Base-by-base conservation (phyloP, 768 basidiomycete genomes). In the Pulveroboletus sp. region DNA sequence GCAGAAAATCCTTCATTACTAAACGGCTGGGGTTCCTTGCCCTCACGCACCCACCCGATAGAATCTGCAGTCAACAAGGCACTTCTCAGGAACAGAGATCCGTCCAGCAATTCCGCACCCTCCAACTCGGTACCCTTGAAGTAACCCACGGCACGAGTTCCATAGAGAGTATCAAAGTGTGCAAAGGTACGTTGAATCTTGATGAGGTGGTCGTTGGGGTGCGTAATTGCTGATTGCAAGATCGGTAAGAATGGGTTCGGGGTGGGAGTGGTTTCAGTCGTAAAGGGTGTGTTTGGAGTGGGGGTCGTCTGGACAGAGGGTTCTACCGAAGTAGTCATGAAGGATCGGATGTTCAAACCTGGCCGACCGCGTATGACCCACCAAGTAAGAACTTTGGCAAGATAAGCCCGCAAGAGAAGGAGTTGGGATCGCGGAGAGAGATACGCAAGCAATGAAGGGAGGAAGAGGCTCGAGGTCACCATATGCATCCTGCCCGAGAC, bases 221-320 rank as follows among this genome's bases (percentile, higher is more conserved):
- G 68, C 0, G 63, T 40, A 31, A 76, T 60, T 10, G 68, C 58
- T 3, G 65, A 64, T 45, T 76, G 68, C 35, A 77, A 57, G 54
- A 76, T 62, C 0, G 67, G 61, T 6, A 73, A 47, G 69, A 76
- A 77, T 0, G 65, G 58, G 44, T 77, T 76, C 4, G 72, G 68
- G 4, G n/a, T 47, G 2, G 55, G 53, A 1, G 46, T 52, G 17
- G 47, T 57, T 31, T 54, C 60, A 3, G 54, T 56, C 10, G 47
- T 54, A 19, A 41, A 6, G 0, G 62, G 41, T 0, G 43, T 37
- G 14, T 32, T 34, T 5, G 52, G 13, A 0, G 39, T 9, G 0
- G 49, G 50, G 0, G 44, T 50, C 2, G 22, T 35, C 2, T 40
- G 22, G 40, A 34, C 54, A 41, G 54, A 59, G 40, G 37, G 56